Conservation (phyloP, 495 filamentous ascomycete species). For the Penicillium cataractarum region DNA sequence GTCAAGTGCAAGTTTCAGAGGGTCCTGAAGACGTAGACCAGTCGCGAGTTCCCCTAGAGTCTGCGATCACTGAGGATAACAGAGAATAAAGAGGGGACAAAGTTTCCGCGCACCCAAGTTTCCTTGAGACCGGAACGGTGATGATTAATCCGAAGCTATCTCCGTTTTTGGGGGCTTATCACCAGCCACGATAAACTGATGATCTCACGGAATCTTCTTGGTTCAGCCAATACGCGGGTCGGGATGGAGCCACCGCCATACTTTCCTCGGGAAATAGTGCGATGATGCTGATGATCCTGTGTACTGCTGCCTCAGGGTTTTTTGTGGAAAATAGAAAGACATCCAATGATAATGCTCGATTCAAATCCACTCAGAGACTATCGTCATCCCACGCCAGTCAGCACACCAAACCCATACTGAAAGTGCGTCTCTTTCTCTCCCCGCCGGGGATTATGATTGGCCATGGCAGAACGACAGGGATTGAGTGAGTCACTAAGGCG, state of each 20-base stretch:
- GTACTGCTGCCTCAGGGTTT: not conserved
- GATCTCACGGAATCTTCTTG: slow-evolving; percentile 10
- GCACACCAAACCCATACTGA: not conserved
- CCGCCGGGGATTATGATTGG: not conserved
- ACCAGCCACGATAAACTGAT: slow-evolving; percentile 13
- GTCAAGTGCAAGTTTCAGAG: not conserved
- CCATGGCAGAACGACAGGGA: not conserved
- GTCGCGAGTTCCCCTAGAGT: not conserved
- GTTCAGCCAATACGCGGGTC: slow-evolving; percentile 7
- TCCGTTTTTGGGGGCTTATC: slow-evolving; percentile 25
- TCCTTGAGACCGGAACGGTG: not conserved
- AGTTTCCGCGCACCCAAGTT: not conserved
- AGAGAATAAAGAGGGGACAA: not conserved
- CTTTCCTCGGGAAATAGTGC: not conserved
- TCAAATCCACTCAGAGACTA: not conserved
- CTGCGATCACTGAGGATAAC: not conserved
- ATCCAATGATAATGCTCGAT: not conserved
- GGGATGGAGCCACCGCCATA: not conserved
- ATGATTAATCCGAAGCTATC: slow-evolving; percentile 25
- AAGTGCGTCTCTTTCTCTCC: not conserved
- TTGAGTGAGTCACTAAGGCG: not conserved
- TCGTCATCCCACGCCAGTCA: not conserved
- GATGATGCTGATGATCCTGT: not conserved
- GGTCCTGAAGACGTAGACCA: not conserved
- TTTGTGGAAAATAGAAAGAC: not conserved